Evolutionary conservation across 2,329 filamentous ascomycete genomes (phyloP), one percentile per base, ranked within the genome.

Genomic region (Phaeoacremonium minimum): DNA sequence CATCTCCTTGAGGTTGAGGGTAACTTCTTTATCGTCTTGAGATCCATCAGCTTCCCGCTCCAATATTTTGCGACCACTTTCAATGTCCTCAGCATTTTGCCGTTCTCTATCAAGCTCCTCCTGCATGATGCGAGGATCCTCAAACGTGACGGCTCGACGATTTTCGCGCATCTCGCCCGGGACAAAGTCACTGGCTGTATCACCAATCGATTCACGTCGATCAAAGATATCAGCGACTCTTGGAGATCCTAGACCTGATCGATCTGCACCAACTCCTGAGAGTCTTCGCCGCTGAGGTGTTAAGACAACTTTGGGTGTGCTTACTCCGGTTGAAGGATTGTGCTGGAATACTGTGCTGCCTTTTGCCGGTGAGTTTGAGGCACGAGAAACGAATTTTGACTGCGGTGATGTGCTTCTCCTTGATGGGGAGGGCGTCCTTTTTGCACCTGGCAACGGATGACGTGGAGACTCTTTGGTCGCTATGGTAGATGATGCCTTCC

Each of bases 231-330:
- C 83, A 15, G 83, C 72, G 36, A 91, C 75, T 35, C 77, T 79
- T 5, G 86, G 87, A 1, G 87, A 91, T 6, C 87, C 86, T 37
- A 90, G 71, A 0, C 85, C 86, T 43, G 73, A 65, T 45, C 76
- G 77, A 48, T 87, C 85, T 43, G 78, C 75, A 15, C 85, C 84
- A 42, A 89, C 53, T 1, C 84, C 83, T 12, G 83, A 84, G 13
- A 82, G 74, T 30, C 69, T 67, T 18, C 82, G 71, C 22, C 57
- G 57, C 40, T 77, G 73, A 4, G 82, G 80, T 4, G 75, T 84
- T 6, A 87, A 57, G 11, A 85, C 61, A 33, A 85, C 70, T 14
- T 70, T 75, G 12, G 85, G 83, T 1, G 80, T 83, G 14, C 71
- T 69, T 20, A 67, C 53, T 4, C 80, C 80, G 5, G 73, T 79